A percentile compares a stretch with the other conserved stretches of the same genome.
Evolutionary conservation across 495 filamentous ascomycete genomes (phyloP).

Genomic region (Tuber magnatum): DNA sequence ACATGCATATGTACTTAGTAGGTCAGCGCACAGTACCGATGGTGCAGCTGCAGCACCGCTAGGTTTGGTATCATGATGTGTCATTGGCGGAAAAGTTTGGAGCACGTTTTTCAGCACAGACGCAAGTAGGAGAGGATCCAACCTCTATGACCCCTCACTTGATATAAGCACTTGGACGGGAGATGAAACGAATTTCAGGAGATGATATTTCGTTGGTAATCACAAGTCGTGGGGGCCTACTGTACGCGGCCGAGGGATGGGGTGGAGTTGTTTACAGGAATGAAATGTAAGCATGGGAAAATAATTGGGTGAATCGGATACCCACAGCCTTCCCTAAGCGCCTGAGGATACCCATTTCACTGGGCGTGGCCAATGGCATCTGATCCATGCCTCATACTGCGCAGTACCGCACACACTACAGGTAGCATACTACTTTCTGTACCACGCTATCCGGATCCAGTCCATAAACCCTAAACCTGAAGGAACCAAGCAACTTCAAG

Average conservation of each 20-base stretch:
- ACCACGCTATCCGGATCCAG: background rate
- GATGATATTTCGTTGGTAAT: background rate
- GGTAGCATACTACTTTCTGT: background rate
- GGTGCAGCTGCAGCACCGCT: background rate
- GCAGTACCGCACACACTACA: background rate
- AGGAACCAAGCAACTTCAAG: background rate
- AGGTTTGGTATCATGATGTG: background rate
- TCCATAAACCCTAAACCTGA: background rate
- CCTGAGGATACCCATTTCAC: background rate
- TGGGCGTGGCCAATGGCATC: background rate
- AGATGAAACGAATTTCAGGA: background rate
- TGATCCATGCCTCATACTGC: background rate
- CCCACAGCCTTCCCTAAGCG: background rate
- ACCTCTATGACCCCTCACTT: background rate
- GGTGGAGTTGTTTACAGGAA: background rate
- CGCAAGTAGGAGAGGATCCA: background rate
- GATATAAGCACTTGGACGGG: background rate
- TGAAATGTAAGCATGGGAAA: background rate
- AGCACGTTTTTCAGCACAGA: background rate
- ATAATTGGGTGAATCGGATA: background rate
- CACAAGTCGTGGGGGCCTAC: background rate
- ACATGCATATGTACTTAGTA: background rate
- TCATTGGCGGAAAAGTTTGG: background rate
- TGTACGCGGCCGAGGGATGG: background rate
- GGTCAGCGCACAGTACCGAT: background rate